Evolutionary conservation across 345 rosid genomes (phyloP), one percentile per base, ranked within the genome.

Genomic region (Erodium maritimum): DNA sequence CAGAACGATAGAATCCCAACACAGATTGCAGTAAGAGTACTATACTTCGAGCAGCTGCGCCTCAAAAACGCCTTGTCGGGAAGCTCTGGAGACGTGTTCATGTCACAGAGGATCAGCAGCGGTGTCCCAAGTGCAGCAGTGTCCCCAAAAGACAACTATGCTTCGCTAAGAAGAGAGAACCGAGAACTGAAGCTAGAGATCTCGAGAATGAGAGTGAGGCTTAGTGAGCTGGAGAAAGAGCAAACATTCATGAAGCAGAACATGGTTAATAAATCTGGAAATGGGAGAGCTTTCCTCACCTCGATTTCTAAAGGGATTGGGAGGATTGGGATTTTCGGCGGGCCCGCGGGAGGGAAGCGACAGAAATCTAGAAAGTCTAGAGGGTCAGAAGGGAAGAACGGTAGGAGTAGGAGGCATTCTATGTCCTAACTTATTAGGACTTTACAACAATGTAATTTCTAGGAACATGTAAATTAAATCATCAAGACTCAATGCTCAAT

Each of bases 261-360:
- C 61, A 85, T 87, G 88, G 57, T 80, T 52, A 82, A 81, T 18
- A 90, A 80, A 63, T 77, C 90, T 6, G 86, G 81, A 59, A 79
- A 75, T 51, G 86, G 91, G 10, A 84, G 75, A 62, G 85, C 88
- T 0, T 69, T 91, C 65, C 71, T 87, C 2, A 82, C 83, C 33
- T 83, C 95, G 1, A 62, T 91, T 20, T 85, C 97, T 0, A 85
- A 75, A 79, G 97, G 96, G 55, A 75, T 91, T 4, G 88, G 95
- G 60, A 82, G 75, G 67, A 80, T 86, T 0, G 77, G 81, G 14
- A 80, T 80, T n/a, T 83, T 86, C 29, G 54, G 75, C 0, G 79
- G 77, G 19, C 80, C 80, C 0, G 68, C 67, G 0, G 83, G 80
- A 25, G 82, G 79, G 1, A 80, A 81, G 58, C 76, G 79, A 21